Percentiles rank a stretch among this genome's conserved stretches.
Evolutionary conservation across 1,284 basidiomycete species (phyloP).

Genomic region (Phellopilus nigrolimitatus): DNA sequence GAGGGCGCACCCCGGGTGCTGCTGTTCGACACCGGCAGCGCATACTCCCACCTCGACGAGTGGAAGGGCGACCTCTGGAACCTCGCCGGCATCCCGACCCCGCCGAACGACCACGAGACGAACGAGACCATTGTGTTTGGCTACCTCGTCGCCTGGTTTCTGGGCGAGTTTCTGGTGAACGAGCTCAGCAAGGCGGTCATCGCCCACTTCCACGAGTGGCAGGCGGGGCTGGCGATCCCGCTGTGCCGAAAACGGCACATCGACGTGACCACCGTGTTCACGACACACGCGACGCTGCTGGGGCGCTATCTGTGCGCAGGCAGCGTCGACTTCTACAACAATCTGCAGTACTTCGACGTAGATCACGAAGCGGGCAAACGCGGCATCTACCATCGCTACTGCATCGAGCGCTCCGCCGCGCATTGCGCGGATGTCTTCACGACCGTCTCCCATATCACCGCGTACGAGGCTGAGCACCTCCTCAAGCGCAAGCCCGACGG

Average conservation of each 20-base stretch:
- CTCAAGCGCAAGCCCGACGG: constrained; percentile 98
- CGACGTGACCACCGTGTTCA: constrained; percentile 97
- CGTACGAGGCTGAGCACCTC: constrained; percentile 93
- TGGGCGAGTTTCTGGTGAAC: constrained; percentile 88
- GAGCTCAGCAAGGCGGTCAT: constrained; percentile 83
- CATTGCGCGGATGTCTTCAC: constrained; percentile 98
- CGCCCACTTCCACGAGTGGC: constrained; percentile 99
- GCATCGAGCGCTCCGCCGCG: constrained; percentile 91
- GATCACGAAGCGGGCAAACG: constrained; percentile 99
- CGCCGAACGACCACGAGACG: constrained; percentile 93
- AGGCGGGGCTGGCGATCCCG: constrained; percentile 94
- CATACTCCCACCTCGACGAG: constrained; percentile 87
- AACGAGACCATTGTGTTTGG: constrained; percentile 99
- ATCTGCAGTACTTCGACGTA: constrained; percentile 98
- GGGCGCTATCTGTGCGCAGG: constrained; percentile 98
- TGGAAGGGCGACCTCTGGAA: constrained; percentile 99
- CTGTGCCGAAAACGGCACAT: constrained; percentile 95
- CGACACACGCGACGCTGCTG: constrained; percentile 97
- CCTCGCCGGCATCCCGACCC: constrained; percentile 93
- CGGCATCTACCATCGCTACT: constrained; percentile 90
- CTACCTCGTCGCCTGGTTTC: constrained; percentile 99
- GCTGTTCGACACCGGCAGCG: constrained; percentile 91
- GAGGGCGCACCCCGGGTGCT: constrained; percentile 93
- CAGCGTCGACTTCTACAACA: constrained; percentile 98
- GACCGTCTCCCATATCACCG: constrained; percentile 96